phyloP scores from a whole-genome alignment of 495 filamentous ascomycete genomes.

The Penicillium arizonense region DNA sequence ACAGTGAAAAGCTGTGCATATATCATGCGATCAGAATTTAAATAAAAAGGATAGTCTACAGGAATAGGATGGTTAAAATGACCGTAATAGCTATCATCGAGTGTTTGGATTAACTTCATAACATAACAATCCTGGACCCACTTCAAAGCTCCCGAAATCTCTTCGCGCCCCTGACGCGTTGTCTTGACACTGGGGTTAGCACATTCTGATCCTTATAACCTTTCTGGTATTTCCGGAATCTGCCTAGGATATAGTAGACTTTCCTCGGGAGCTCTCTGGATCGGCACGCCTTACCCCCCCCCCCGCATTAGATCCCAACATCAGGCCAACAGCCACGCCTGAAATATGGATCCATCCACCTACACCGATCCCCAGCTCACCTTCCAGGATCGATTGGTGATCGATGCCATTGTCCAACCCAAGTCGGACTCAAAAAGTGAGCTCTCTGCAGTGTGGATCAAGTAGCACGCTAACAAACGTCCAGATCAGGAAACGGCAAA shows the following conservation, averaged over 20 bases:
- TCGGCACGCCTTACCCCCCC: neutral
- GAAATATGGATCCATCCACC: constrained; percentile 33
- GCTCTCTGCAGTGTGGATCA: constrained; percentile 11
- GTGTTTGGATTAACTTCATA: neutral
- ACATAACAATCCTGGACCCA: constrained; percentile 8
- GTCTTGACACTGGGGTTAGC: neutral
- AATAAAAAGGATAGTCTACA: no score
- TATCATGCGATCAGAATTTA: no score
- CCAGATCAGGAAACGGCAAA: constrained; percentile 17
- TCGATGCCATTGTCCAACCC: constrained; percentile 42
- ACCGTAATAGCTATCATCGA: no score
- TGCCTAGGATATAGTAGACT: neutral
- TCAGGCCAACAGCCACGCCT: neutral
- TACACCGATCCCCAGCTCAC: constrained; percentile 50
- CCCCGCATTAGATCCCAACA: neutral
- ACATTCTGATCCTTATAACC: neutral
- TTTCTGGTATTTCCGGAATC: neutral
- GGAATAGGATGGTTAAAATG: no score
- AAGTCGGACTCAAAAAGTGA: constrained; percentile 23
- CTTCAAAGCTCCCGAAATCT: constrained; percentile 5
- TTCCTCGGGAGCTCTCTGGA: neutral
- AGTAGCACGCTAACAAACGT: constrained; percentile 11
- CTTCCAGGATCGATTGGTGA: constrained; percentile 46
- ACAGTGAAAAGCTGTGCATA: no score
- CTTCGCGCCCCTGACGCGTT: constrained; percentile 10